phyloP scores from a whole-genome alignment of 2,329 filamentous ascomycete genomes.

The Sporothrix euskadiensis region DNA sequence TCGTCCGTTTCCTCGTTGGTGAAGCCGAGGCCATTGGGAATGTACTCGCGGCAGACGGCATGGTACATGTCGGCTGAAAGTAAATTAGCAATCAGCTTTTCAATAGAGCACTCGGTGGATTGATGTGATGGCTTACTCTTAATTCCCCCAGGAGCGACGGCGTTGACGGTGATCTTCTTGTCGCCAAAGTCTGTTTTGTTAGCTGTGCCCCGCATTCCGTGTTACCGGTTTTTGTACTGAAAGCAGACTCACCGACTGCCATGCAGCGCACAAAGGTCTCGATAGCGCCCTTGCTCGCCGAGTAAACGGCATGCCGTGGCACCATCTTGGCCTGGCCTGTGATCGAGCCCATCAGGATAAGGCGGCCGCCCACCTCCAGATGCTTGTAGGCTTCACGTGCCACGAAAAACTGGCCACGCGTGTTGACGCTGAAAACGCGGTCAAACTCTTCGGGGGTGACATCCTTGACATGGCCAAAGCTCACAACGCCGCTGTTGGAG shows the following conservation, averaged over 20 bases:
- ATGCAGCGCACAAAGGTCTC: conserved; percentile 40
- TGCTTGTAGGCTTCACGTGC: conserved; percentile 63
- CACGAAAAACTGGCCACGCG: conserved; percentile 63
- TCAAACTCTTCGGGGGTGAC: conserved; percentile 61
- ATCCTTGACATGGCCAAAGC: conserved; percentile 60
- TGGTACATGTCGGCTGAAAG: conserved; percentile 38
- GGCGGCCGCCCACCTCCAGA: conserved; percentile 60
- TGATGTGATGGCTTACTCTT: conserved; percentile 32
- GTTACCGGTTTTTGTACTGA: neutral
- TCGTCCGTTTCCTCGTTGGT: conserved; percentile 35
- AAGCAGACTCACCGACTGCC: conserved; percentile 32
- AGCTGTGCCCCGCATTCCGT: neutral
- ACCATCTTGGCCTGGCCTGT: conserved; percentile 45
- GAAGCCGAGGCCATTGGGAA: conserved; percentile 42
- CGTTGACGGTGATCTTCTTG: conserved; percentile 44
- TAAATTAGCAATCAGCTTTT: neutral
- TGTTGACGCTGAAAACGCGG: conserved; percentile 62
- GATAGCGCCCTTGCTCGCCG: conserved; percentile 42
- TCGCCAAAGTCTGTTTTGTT: conserved; percentile 38
- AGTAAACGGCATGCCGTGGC: conserved; percentile 42
- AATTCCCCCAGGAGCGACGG: conserved; percentile 41
- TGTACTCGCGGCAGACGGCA: conserved; percentile 43
- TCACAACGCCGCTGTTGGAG: conserved; percentile 62
- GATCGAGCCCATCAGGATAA: conserved; percentile 65
- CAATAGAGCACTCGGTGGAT: no score